Conservation (phyloP, 768 basidiomycete species). For the Boletus rubescentipes region DNA sequence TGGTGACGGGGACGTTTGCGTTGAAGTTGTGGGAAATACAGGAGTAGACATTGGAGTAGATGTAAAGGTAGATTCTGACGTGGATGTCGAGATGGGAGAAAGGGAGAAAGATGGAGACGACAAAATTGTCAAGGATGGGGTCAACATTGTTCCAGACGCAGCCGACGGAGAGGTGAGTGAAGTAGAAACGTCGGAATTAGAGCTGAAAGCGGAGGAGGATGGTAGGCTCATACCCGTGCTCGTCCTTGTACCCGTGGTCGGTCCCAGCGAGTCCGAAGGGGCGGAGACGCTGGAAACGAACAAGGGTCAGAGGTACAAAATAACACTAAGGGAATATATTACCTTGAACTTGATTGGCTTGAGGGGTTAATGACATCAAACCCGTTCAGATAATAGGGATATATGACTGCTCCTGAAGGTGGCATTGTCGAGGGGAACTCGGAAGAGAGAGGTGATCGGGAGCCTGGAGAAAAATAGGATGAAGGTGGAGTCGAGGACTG, state of each 20-base stretch:
- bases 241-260: constrained; percentile 4
- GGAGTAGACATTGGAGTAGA: not conserved
- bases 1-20: not conserved
- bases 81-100: not conserved
- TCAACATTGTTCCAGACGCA: not conserved
- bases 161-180: not conserved
- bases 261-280: not conserved
- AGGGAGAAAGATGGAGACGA: not conserved
- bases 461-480: not conserved
- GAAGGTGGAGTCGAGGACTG: constrained; percentile 3
- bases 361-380: not conserved
- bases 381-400: not conserved
- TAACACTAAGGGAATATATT: not conserved
- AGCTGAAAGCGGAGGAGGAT: constrained; percentile 6
- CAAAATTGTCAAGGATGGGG: not conserved
- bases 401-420: not conserved
- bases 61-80: not conserved
- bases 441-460: constrained; percentile 1
- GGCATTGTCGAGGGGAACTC: constrained; percentile 2
- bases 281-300: constrained; percentile 1
- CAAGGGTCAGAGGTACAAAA: constrained; percentile 2
- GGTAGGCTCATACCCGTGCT: constrained; percentile 22
- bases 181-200: constrained; percentile 19
- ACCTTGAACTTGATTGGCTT: constrained; percentile 13
- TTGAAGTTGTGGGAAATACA: not conserved